Evolutionary conservation across 768 basidiomycete genomes (phyloP).

Genomic region (Phallus indusiatus): DNA sequence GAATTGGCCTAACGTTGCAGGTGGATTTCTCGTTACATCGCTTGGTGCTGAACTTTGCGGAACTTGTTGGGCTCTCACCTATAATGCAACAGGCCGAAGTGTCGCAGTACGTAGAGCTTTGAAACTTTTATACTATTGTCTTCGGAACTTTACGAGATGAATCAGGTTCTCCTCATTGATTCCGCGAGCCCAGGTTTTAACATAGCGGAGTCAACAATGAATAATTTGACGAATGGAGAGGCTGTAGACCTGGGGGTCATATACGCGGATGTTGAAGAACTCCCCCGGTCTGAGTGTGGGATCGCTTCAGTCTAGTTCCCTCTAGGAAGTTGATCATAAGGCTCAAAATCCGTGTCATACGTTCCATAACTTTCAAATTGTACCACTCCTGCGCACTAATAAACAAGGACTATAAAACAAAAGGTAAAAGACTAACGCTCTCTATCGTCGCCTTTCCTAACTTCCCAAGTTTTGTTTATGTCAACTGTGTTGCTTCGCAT

Average conservation of each 20-base stretch:
- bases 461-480: too few relatives aligned
- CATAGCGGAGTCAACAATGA: slow-evolving; percentile 23
- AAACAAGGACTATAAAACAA: too few relatives aligned
- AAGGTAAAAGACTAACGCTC: too few relatives aligned
- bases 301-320: background rate
- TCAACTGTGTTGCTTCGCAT: too few relatives aligned
- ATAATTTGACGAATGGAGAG: slow-evolving; percentile 21
- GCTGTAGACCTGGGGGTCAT: slow-evolving; percentile 17
- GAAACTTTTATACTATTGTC: background rate
- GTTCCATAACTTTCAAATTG: too few relatives aligned
- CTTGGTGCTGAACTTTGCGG: background rate
- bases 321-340: too few relatives aligned
- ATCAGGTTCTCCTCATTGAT: slow-evolving; percentile 38
- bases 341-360: too few relatives aligned
- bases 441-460: too few relatives aligned
- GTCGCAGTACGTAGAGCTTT: background rate
- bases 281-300: slow-evolving; percentile 18
- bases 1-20: background rate
- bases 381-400: too few relatives aligned
- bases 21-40: background rate
- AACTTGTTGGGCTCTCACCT: background rate
- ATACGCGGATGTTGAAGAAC: slow-evolving; percentile 19
- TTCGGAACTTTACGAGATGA: background rate
- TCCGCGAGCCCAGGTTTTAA: slow-evolving; percentile 32
- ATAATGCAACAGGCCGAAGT: background rate